Evolutionary conservation across 2,329 filamentous ascomycete genomes (phyloP), one percentile per base, ranked within the genome.

Genomic region (Fusarium sp.): DNA sequence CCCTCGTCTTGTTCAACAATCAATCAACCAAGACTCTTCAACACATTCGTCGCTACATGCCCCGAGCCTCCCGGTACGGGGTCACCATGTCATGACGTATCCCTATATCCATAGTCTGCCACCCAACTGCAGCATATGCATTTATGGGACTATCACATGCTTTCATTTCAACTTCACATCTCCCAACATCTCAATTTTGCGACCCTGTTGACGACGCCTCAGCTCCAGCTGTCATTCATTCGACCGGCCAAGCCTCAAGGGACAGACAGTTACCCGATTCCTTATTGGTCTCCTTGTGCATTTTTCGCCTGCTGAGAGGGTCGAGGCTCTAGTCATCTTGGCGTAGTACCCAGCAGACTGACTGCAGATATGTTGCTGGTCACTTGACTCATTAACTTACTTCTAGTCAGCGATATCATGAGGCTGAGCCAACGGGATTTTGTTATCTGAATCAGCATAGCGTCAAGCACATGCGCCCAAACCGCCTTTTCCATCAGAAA

Each of bases 111-210:
- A 68, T 65, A 60, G 46, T 56, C 45, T 65, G 21, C 53, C 46
- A 58, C 48, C 45, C 50, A 62, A 64, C 43, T 55, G 51, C 57
- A 58, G 43, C 37, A 42, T 72, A 73, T 72, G 69, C 72, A 72
- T 59, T 62, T 75, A 74, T 55, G 43, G 67, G 55, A 72, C 60
- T 66, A 72, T 74, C 72, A 74, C 72, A 74, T 74, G 72, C 72
- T 74, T 75, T 25, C 46, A 66, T 45, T 59, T 53, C 28, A 43
- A 49, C 47, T 55, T 50, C 46, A 59, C 40, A 37, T 28, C 30
- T 47, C 66, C 54, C 63, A 68, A 68, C 67, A 70, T 51, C 63
- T 68, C 62, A 66, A 43, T 43, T 66, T n/a, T 60, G 46, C 61
- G 37, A 48, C 55, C 34, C 51, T 23, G 32, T 66, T 66, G 63